Conservation (phyloP, 306 rosid species). For the Mucuna pruriens region DNA sequence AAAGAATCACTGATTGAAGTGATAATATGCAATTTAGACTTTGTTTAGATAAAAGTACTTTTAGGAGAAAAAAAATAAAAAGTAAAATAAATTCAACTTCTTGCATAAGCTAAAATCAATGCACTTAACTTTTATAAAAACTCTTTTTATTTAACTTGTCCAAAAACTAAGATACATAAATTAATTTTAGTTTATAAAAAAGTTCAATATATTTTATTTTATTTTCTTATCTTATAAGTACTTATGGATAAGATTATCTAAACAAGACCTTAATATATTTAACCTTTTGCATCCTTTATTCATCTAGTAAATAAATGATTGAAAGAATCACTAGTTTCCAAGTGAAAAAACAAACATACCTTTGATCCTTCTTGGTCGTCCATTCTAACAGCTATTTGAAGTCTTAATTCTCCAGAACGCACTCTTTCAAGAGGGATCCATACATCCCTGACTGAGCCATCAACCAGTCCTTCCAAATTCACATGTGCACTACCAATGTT, state of each 20-base stretch:
- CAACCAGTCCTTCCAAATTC: constrained; percentile 89
- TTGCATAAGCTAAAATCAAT: too few relatives aligned
- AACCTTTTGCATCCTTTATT: neutral
- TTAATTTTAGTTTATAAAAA: too few relatives aligned
- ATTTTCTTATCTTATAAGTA: too few relatives aligned
- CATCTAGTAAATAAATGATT: constrained; percentile 13
- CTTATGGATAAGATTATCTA: too few relatives aligned
- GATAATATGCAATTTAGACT: constrained; percentile 14
- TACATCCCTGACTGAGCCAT: constrained; percentile 72
- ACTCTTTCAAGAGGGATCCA: constrained; percentile 96
- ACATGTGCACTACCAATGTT: constrained; percentile 88
- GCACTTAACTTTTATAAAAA: too few relatives aligned
- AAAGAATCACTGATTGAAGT: neutral
- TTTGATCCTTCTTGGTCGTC: constrained; percentile 77
- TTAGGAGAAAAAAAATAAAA: too few relatives aligned
- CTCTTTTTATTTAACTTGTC: too few relatives aligned
- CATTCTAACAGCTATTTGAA: constrained; percentile 68
- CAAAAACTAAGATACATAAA: too few relatives aligned
- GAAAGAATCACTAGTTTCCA: constrained; percentile 30
- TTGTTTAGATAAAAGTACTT: too few relatives aligned
- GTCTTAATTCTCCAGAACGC: constrained; percentile 90
- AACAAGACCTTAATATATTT: neutral
- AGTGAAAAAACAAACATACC: constrained; percentile 60
- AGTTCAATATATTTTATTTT: too few relatives aligned
- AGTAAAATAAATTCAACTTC: too few relatives aligned